Conservation (phyloP, 2,329 filamentous ascomycete genomes). For the Nothopassalora personata region DNA sequence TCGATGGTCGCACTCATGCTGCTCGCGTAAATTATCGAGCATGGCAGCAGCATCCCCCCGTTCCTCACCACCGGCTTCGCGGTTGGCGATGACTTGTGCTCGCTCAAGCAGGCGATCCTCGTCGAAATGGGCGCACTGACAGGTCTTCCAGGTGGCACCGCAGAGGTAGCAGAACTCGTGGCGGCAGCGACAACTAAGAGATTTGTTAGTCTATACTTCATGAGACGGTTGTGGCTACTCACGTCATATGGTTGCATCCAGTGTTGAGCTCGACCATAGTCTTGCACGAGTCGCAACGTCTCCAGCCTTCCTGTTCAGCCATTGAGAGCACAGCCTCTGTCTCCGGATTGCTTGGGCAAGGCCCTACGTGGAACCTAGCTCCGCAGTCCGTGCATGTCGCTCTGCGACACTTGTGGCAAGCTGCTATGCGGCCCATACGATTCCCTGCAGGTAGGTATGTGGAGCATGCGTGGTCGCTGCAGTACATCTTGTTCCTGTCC, state of each 20-base stretch:
- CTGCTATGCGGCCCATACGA: neutral
- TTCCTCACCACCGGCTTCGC: neutral
- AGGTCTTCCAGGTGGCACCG: constrained; percentile 1
- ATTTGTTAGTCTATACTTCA: neutral
- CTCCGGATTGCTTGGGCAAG: constrained; percentile 5
- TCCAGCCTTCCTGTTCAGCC: constrained; percentile 7
- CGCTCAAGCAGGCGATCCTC: constrained; percentile 1
- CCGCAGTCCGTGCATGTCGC: constrained; percentile 8
- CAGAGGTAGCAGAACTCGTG: constrained; percentile 15
- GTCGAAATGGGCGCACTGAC: constrained; percentile 5
- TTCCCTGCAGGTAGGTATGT: constrained; percentile 1
- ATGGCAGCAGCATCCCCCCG: neutral
- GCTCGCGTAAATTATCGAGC: neutral
- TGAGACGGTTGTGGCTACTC: neutral
- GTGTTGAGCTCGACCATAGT: constrained; percentile 2
- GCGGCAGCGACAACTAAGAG: constrained; percentile 7
- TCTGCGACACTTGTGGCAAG: neutral
- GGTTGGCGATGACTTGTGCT: neutral
- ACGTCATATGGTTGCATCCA: constrained; percentile 17
- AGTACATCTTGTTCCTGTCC: constrained; percentile 12
- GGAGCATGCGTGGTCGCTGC: constrained; percentile 7
- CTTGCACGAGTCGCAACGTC: constrained; percentile 4
- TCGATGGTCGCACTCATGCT: neutral
- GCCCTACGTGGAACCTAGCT: neutral
- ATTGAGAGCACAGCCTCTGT: neutral